phyloP scores from a whole-genome alignment of 225 moss, liverwort and hornwort species.

The Anthoceros angustus region DNA sequence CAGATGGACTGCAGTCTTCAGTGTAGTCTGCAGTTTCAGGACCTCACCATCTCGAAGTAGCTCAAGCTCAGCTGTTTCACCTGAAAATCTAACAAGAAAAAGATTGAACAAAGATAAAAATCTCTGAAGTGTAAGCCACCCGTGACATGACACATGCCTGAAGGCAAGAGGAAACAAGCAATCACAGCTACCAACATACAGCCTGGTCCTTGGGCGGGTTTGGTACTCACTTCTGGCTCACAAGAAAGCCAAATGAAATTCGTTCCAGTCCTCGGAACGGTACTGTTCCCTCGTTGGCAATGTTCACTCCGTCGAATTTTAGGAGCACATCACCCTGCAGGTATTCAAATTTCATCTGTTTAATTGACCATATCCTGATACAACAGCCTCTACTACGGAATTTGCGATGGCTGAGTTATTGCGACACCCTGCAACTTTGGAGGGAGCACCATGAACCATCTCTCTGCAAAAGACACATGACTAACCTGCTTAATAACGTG shows the following conservation, averaged over 20 bases:
- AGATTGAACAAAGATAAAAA: neutral
- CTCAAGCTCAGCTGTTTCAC: conserved; percentile 64
- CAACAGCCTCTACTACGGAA: no score
- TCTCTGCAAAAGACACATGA: neutral
- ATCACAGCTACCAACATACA: neutral
- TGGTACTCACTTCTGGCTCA: conserved; percentile 74
- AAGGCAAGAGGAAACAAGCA: neutral
- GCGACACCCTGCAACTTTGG: no score
- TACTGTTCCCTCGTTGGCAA: conserved; percentile 96
- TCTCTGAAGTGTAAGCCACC: neutral
- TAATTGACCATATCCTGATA: neutral
- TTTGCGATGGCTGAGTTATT: no score
- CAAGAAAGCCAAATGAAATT: conserved; percentile 89
- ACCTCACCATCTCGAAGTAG: conserved; percentile 66
- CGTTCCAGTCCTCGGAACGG: conserved; percentile 94
- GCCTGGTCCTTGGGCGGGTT: neutral
- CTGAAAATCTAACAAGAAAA: conserved; percentile 47
- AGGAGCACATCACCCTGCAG: conserved; percentile 86
- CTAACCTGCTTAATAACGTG: conserved; percentile 66
- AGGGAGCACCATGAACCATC: neutral
- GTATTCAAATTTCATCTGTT: neutral
- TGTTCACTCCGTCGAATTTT: conserved; percentile 77
- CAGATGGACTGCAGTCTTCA: conserved; percentile 74
- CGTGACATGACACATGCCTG: neutral
- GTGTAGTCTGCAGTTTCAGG: conserved; percentile 46